Base-by-base conservation (phyloP, 2,329 filamentous ascomycete genomes). In the Hypoxylon sp. region DNA sequence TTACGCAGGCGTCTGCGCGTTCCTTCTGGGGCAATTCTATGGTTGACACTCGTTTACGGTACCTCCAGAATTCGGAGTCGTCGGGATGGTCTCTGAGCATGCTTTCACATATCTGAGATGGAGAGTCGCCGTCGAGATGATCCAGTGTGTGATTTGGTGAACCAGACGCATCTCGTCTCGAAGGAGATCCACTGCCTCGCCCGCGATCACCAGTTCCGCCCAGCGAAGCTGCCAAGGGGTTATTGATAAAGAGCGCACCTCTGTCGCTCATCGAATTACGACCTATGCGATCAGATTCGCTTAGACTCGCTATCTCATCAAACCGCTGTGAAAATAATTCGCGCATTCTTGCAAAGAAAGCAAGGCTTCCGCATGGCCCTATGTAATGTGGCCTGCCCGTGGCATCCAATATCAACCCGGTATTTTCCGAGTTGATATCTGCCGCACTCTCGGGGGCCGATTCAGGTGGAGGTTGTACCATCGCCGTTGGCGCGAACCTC, bases 1-100 rank as follows among this genome's bases (percentile, higher is more conserved):
- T 65, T 0, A 81, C 67, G 6, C 80, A 78, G 4, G 75, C 71
- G 60, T 82, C 79, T 2, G 80, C 76, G 19, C 78, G 73, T 2
- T 77, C 73, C 47, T 72, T 76, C 0, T 74, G 62, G 0, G 80
- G 81, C 12, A 82, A 64, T 8, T 69, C 59, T 11, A 74, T 64
- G 41, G 39, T 29, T 12, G 68, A 71, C 5, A 67, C 64, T 12
- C 65, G 62, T 23, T 65, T 66, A 48, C 68, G 71, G 21, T 71
- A 66, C 5, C 67, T 62, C 58, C 68, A 63, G n/a, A 72, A 67
- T 23, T 70, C 70, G 4, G 69, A 57, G 12, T 65, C 66, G 32
- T 63, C 43, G 11, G 63, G 55, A 47, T 69, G 60, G 9, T 62
- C 56, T 16, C 29, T 59, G 3, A 68, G 59, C 52, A 64, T 63